phyloP scores from a whole-genome alignment of 1,284 basidiomycete genomes.

The Kwoniella shivajii region DNA sequence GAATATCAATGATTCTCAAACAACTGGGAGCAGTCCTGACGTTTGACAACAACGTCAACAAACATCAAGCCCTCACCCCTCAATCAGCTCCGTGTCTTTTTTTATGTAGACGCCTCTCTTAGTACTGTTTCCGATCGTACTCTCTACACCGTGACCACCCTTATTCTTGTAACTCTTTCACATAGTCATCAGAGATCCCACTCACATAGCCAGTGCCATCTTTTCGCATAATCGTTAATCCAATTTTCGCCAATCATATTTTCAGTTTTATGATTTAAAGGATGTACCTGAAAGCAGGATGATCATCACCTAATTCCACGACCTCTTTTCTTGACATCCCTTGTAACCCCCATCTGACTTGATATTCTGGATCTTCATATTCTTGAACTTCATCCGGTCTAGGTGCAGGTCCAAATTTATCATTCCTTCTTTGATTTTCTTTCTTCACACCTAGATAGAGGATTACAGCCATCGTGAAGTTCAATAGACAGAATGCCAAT shows the following conservation, averaged over 20 bases:
- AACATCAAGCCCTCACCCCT: too few relatives aligned
- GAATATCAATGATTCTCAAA: too few relatives aligned
- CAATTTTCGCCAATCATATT: background rate
- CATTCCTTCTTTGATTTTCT: constrained; percentile 54
- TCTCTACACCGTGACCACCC: too few relatives aligned
- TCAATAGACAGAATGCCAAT: constrained; percentile 48
- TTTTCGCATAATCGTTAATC: background rate
- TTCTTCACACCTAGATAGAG: constrained; percentile 43
- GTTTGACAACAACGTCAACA: too few relatives aligned
- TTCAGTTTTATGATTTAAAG: background rate
- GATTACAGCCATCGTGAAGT: constrained; percentile 46
- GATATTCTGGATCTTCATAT: constrained; percentile 45
- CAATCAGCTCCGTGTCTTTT: too few relatives aligned
- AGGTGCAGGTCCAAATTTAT: constrained; percentile 46
- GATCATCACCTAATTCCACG: constrained; percentile 55
- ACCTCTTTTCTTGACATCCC: constrained; percentile 54
- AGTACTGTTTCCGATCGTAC: too few relatives aligned
- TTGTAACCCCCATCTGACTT: constrained; percentile 51
- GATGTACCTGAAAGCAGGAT: constrained; percentile 50
- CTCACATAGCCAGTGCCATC: background rate
- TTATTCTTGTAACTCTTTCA: too few relatives aligned
- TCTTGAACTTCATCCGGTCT: constrained; percentile 66
- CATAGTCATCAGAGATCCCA: background rate
- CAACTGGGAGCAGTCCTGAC: too few relatives aligned
- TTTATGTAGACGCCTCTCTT: too few relatives aligned